These are phyloP conservation scores for Periconia sp. DNA, from an alignment of 2,329 filamentous ascomycete genomes.

Conservation along the genomic window DNA sequence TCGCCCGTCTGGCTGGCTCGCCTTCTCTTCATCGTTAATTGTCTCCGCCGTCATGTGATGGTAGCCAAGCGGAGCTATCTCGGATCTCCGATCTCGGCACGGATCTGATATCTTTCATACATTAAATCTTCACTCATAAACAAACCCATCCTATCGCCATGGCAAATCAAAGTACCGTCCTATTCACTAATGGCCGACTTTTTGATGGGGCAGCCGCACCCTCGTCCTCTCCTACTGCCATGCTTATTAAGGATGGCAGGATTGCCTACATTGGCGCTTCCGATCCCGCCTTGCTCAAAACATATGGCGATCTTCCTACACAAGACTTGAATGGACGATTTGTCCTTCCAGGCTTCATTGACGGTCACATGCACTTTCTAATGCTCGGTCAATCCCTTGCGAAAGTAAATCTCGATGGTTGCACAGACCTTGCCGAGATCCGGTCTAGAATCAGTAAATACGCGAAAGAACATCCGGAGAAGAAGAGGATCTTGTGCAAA, in stretches of 20 bases:
- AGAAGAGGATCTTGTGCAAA: constrained; percentile 57
- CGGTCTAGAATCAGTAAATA: constrained; percentile 53
- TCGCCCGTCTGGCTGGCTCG: no score
- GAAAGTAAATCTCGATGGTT: constrained; percentile 57
- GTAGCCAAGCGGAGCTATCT: no score
- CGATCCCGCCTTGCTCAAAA: constrained; percentile 30
- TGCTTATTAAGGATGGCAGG: constrained; percentile 49
- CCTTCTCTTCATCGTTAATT: no score
- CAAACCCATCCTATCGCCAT: no score
- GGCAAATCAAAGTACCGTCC: constrained; percentile 10
- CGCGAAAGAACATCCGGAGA: constrained; percentile 53
- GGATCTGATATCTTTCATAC: no score
- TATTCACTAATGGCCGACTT: constrained; percentile 38
- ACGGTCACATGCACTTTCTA: constrained; percentile 65
- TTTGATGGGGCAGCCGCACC: constrained; percentile 18
- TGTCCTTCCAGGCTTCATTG: constrained; percentile 62
- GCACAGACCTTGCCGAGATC: constrained; percentile 58
- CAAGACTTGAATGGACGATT: constrained; percentile 46
- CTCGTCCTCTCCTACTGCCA: constrained; percentile 25
- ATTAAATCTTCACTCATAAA: no score
- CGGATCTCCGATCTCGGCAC: no score
- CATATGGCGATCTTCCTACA: constrained; percentile 23
- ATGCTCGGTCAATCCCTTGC: constrained; percentile 61
- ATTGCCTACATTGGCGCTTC: constrained; percentile 50
- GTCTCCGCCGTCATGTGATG: no score